Evolutionary conservation across 1,284 basidiomycete genomes (phyloP), one percentile per base, ranked within the genome.

Genomic region (Schizophyllum commune): DNA sequence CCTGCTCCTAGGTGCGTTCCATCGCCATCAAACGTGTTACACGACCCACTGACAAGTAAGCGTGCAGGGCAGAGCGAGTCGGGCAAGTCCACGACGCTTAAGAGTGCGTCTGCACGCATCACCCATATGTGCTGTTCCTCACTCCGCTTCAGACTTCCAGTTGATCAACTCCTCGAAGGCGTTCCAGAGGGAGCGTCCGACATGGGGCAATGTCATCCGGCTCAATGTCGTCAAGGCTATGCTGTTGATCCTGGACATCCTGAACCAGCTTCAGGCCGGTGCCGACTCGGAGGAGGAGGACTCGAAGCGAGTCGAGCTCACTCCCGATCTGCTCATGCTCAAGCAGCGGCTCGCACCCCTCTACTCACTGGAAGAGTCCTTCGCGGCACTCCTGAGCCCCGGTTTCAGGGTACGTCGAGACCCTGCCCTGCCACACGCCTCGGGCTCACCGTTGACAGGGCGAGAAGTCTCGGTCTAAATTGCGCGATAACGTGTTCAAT

Each of bases 11-110:
- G 86, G 81, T 77, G 56, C 61, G 75, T 71, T 13, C 51, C 39
- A 47, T 47, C 39, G 39, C 39, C 39, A 17, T 17, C 9, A 17
- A 47, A 47, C 39, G 39, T 47, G 39, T 47, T 13, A 11, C 39
- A 17, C 8, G 13, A 17, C 17, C 17, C 3, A 39, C 34, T 13
- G 34, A 39, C 13, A 55, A 57, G 53, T 32, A 17, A 51, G 56
- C 21, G 33, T 33, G 13, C 17, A 47, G 87, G 83, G 7, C 82
- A 84, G 63, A 77, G 77, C 17, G 83, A 84, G 70, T 83, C 81
- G 52, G 83, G 81, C 20, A 86, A 87, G 70, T 84, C 82, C 0
- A 87, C 85, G 5, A 86, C 83, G 1, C 73, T 87, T 57, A 87
- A 87, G 70, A 88, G 85, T 85, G 67, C 59, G 80, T 34, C 39